Conservation (phyloP, 2,329 filamentous ascomycete genomes). For the Raffaelea albimanens region DNA sequence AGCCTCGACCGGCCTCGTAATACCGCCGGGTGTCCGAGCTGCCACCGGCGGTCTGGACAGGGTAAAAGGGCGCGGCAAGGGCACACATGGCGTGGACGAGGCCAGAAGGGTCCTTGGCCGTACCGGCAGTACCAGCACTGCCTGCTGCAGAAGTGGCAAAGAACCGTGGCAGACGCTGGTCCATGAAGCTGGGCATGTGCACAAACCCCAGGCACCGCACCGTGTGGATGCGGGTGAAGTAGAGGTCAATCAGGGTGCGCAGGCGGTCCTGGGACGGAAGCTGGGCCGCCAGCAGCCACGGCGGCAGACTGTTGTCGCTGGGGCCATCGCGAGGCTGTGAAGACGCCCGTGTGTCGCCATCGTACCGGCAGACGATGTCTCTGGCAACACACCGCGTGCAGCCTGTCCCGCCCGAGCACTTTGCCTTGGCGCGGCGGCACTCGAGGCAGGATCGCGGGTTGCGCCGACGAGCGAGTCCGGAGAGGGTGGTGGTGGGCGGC, state of each 20-base stretch:
- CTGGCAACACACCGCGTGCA: conserved; percentile 4
- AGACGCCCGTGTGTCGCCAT: not conserved
- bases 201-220: conserved; percentile 16
- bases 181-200: conserved; percentile 14
- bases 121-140: no score
- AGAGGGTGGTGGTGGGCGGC: not conserved
- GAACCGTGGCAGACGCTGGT: conserved; percentile 10
- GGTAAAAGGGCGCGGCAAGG: conserved; percentile 8
- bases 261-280: conserved; percentile 5
- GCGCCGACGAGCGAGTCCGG: conserved; percentile 7
- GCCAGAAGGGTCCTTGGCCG: conserved; percentile 5
- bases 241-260: conserved; percentile 12
- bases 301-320: not conserved
- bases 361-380: conserved; percentile 5
- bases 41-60: not conserved
- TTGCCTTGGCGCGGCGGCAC: conserved; percentile 45
- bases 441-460: conserved; percentile 41
- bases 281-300: not conserved
- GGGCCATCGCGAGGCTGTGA: not conserved
- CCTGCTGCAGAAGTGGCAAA: conserved; percentile 4
- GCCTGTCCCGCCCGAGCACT: conserved; percentile 29
- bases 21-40: not conserved
- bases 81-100: conserved; percentile 9
- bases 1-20: conserved; percentile 6
- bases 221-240: conserved; percentile 14